These are phyloP conservation scores for Citrus unshiu DNA, from an alignment of 345 rosid genomes.

Conservation along the genomic window DNA sequence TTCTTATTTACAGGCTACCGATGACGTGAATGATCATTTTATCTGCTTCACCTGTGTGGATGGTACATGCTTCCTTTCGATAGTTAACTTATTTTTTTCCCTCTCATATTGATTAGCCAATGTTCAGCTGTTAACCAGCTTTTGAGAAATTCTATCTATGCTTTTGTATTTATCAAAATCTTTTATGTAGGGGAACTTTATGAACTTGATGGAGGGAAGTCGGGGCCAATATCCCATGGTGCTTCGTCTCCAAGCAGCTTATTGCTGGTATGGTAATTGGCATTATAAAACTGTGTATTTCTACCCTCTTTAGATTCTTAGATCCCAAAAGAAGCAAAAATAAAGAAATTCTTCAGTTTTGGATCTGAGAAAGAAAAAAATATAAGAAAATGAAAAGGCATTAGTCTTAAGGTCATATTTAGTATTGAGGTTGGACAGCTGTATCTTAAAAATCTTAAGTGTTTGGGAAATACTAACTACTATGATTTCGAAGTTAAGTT, in stretches of 20 bases:
- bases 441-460: too few relatives aligned
- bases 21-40: constrained; percentile 65
- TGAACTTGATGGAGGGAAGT: constrained; percentile 93
- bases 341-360: not conserved
- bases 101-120: not conserved
- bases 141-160: not conserved
- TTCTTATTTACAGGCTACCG: constrained; percentile 56
- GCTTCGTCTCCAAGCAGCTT: constrained; percentile 64
- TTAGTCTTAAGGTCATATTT: not conserved
- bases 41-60: constrained; percentile 82
- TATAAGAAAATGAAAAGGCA: not conserved
- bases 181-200: constrained; percentile 58
- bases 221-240: constrained; percentile 70
- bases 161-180: not conserved
- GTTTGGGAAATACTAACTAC: too few relatives aligned
- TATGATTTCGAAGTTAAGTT: too few relatives aligned
- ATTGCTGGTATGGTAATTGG: constrained; percentile 47
- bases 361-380: not conserved
- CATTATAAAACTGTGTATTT: not conserved
- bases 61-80: constrained; percentile 36
- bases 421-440: too few relatives aligned
- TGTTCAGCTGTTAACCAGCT: not conserved
- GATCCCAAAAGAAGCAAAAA: not conserved
- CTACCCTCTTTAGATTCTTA: not conserved
- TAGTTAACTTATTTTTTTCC: not conserved